These are phyloP conservation scores for Pichia eremophila DNA, from an alignment of 805 yeast species.

Conservation along the genomic window DNA sequence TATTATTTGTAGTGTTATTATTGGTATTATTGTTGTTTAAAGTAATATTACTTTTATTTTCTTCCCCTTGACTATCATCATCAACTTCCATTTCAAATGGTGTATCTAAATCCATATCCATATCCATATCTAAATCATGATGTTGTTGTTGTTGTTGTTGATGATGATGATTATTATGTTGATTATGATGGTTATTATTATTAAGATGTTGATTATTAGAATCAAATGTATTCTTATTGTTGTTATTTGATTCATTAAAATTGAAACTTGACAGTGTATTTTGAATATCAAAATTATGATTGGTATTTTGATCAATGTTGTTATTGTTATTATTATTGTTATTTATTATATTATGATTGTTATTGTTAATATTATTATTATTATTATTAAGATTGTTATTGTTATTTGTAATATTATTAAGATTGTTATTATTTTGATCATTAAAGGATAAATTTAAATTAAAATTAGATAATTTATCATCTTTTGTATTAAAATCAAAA, in stretches of 20 bases:
- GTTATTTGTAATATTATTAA: slow-evolving; percentile 8
- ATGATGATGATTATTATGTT: slow-evolving; percentile 7
- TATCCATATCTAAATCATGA: slow-evolving; percentile 3
- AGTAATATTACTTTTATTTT: not conserved
- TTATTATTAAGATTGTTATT: slow-evolving; percentile 3
- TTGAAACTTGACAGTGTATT: slow-evolving; percentile 14
- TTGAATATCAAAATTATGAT: slow-evolving; percentile 1
- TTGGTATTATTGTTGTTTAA: slow-evolving; percentile 1
- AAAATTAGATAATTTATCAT: slow-evolving; percentile 1
- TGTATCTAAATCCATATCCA: slow-evolving; percentile 9
- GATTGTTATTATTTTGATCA: slow-evolving; percentile 2
- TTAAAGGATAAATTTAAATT: slow-evolving; percentile 6
- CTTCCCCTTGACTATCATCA: slow-evolving; percentile 6
- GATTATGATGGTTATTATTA: slow-evolving; percentile 4
- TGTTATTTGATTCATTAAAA: slow-evolving; percentile 8
- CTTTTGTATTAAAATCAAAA: slow-evolving; percentile 5
- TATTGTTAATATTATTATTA: not conserved
- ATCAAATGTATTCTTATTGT: not conserved
- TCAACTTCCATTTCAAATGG: slow-evolving; percentile 30
- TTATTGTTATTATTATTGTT: slow-evolving; percentile 15
- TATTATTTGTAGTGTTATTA: slow-evolving; percentile 16
- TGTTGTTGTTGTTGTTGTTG: slow-evolving; percentile 1
- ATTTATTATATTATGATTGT: not conserved
- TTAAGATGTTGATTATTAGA: not conserved
- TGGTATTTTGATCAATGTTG: slow-evolving; percentile 1